Evolutionary conservation across 768 basidiomycete genomes (phyloP).

Genomic region (Thelephora ganbajun): DNA sequence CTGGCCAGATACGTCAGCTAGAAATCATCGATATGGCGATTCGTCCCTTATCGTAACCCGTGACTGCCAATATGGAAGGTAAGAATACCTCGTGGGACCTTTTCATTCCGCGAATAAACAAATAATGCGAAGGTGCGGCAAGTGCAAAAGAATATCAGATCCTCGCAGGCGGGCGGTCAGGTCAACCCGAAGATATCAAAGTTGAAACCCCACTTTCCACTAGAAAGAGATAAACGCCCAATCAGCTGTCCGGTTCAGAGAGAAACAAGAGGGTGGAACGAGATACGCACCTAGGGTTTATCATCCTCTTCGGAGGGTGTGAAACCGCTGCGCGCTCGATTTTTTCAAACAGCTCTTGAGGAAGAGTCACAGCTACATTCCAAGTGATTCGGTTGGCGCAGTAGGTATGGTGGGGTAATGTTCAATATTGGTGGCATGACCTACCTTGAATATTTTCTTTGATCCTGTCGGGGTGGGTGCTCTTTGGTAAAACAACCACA

Average conservation of each 20-base stretch:
- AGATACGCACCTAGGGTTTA: conserved; percentile 27
- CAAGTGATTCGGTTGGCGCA: too few species aligned
- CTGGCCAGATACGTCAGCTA: too few species aligned
- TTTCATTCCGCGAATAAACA: too few species aligned
- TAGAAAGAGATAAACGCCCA: conserved; percentile 17
- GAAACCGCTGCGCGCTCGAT: conserved; percentile 37
- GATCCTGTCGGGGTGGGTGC: conserved; percentile 29
- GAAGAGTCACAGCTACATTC: conserved; percentile 20
- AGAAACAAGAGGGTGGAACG: too few species aligned
- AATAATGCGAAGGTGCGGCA: too few species aligned
- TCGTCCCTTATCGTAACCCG: too few species aligned
- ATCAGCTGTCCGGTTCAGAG: too few species aligned
- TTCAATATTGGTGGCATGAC: background rate
- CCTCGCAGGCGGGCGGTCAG: too few species aligned
- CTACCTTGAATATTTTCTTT: conserved; percentile 40
- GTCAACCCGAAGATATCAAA: conserved; percentile 40
- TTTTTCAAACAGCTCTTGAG: conserved; percentile 24
- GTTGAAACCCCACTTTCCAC: conserved; percentile 41
- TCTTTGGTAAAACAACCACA: conserved; percentile 42
- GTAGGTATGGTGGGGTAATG: background rate
- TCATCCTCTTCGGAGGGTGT: conserved; percentile 39
- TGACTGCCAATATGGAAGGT: too few species aligned
- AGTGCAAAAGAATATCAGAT: too few species aligned
- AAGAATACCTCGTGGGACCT: too few species aligned
- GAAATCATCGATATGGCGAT: too few species aligned